Conservation (phyloP, 305 asterid species). For the Fraxinus nigra region DNA sequence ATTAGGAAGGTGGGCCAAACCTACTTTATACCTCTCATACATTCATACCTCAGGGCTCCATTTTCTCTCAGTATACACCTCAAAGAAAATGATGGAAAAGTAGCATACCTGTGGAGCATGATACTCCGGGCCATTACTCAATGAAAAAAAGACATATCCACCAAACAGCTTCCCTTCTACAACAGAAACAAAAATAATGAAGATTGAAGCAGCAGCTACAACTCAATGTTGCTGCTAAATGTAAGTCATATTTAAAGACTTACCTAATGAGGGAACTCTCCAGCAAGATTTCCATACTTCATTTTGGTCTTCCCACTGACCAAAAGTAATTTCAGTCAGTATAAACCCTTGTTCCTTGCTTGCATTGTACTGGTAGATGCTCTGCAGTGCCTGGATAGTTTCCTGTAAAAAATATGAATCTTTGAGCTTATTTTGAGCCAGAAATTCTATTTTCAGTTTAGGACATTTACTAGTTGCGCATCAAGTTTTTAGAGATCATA, state of each 20-base stretch:
- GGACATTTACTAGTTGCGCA: background rate
- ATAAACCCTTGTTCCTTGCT: conserved; percentile 30
- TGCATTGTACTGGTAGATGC: conserved; percentile 16
- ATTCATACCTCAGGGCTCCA: background rate
- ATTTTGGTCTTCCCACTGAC: conserved; percentile 32
- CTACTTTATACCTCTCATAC: background rate
- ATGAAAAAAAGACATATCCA: conserved; percentile 55
- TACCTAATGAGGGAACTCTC: conserved; percentile 30
- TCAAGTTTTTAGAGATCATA: background rate
- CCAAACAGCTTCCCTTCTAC: conserved; percentile 35
- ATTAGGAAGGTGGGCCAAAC: background rate
- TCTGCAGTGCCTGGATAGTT: conserved; percentile 18
- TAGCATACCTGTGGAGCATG: background rate
- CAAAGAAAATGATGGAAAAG: background rate
- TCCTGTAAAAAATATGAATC: conserved; percentile 24
- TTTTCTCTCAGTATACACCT: background rate
- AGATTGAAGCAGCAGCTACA: background rate
- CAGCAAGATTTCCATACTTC: conserved; percentile 46
- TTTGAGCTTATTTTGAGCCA: background rate
- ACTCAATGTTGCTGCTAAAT: background rate
- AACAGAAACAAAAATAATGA: background rate
- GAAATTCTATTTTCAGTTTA: background rate
- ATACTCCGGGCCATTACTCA: background rate
- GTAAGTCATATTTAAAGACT: conserved; percentile 17
- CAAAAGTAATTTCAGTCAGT: conserved; percentile 23